These are phyloP conservation scores for Diaporthe citriasiana DNA, from an alignment of 2,329 filamentous ascomycete genomes.

Conservation along the genomic window DNA sequence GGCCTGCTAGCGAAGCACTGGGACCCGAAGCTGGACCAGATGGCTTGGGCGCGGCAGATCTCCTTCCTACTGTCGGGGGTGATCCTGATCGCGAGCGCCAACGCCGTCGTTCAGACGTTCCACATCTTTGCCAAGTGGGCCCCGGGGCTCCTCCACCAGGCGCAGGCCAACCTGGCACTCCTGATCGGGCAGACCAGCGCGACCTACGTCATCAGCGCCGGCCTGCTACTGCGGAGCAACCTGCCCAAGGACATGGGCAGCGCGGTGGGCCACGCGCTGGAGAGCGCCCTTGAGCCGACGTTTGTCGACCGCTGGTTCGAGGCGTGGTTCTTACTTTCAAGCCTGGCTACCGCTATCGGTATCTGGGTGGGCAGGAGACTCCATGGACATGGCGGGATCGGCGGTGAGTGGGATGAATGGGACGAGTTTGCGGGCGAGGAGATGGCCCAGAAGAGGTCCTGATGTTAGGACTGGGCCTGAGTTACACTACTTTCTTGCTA, in stretches of 20 bases:
- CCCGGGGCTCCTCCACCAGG: conserved; percentile 78
- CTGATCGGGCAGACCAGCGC: conserved; percentile 85
- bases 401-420: conserved; percentile 68
- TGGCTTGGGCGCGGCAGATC: conserved; percentile 87
- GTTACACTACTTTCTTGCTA: not conserved
- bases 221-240: conserved; percentile 82
- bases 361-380: conserved; percentile 80
- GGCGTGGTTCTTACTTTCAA: conserved; percentile 83
- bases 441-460: conserved; percentile 78
- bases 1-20: conserved; percentile 86
- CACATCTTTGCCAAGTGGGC: conserved; percentile 83
- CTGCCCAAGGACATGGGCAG: conserved; percentile 82
- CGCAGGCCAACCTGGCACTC: conserved; percentile 83
- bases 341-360: conserved; percentile 75
- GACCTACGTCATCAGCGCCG: conserved; percentile 87
- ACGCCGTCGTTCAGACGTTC: conserved; percentile 87
- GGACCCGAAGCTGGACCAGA: conserved; percentile 85
- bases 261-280: conserved; percentile 82
- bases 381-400: conserved; percentile 52
- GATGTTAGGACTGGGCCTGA: conserved; percentile 45
- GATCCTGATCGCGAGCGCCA: conserved; percentile 85
- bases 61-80: conserved; percentile 86
- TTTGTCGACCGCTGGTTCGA: conserved; percentile 91
- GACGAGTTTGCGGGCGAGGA: conserved; percentile 76
- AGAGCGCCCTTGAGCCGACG: conserved; percentile 79